Conservation (phyloP, 140 eudicot genomes). For the Ambrosia hybrid region DNA sequence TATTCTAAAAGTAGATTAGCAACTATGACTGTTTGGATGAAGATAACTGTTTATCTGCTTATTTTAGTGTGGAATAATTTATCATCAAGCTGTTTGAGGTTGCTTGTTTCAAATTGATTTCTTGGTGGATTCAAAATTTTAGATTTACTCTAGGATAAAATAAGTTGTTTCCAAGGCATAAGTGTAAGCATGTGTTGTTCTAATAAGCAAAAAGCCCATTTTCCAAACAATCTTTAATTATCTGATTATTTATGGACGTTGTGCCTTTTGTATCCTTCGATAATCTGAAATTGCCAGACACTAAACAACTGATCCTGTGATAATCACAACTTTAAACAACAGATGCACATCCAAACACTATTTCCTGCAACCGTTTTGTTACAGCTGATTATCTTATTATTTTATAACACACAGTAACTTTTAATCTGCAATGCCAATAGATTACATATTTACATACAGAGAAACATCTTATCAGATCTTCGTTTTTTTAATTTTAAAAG, state of each 20-base stretch:
- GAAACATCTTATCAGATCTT: neutral
- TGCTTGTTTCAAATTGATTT: too few relatives aligned
- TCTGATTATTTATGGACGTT: neutral
- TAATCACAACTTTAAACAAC: neutral
- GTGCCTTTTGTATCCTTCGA: neutral
- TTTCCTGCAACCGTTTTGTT: conserved; percentile 5
- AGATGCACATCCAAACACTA: neutral
- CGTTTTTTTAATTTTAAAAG: conserved; percentile 2
- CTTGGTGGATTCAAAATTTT: too few relatives aligned
- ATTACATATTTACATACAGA: conserved; percentile 14
- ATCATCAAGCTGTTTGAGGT: too few relatives aligned
- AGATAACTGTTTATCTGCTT: neutral
- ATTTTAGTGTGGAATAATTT: neutral
- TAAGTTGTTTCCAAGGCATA: too few relatives aligned
- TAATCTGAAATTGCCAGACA: neutral
- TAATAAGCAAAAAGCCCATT: neutral
- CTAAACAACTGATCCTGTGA: neutral
- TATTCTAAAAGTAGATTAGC: neutral
- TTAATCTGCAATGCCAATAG: neutral
- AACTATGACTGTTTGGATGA: neutral
- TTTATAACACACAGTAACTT: neutral
- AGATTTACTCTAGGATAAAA: too few relatives aligned
- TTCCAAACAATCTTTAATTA: neutral
- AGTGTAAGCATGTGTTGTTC: neutral
- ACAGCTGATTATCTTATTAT: neutral